Evolutionary conservation across 106 monocot species (phyloP), one percentile per base, ranked within the genome.

Genomic region (Chionographis japonica): DNA sequence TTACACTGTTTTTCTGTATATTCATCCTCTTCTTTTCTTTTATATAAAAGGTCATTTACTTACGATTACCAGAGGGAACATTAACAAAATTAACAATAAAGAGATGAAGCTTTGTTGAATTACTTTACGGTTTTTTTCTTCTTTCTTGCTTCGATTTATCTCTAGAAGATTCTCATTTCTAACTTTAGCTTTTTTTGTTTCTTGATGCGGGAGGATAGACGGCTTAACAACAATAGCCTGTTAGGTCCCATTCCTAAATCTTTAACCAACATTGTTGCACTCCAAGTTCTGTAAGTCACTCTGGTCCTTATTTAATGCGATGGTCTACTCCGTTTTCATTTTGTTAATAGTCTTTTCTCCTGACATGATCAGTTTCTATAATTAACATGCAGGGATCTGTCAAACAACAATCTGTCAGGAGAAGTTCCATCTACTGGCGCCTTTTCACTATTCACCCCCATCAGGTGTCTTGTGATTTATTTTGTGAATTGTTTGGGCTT

Each of bases 261-360:
- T 4, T 68, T 90, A 66, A 90, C 90, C 37, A 81, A 68, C 63
- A 84, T 86, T 51, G 73, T 16, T 52, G 66, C 81, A 5, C 78
- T 90, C 14, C 86, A 86, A 84, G 90, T 90, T 76, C 62, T 90
- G 90, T 87, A 84, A 90, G 90, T 79, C 58, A 6, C 58, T 63
- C 18, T 36, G 2, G 35, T 49, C 15, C 12, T 57, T 37, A 12
- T 15, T 37, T 41, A 12, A 8, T 50, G 27, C 42, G 20, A 51
- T 68, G 37, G 20, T 56, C 20, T 18, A 49, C 3, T 62, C 55
- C 36, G 14, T 15, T 56, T 8, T 54, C 13, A 10, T 46, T 18
- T 52, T 67, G 15, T 46, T 41, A 20, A 12, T 56, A 58, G 50
- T 46, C 36, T 58, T 52, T 40, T 63, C 54, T 41, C n/a, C n/a